These are phyloP conservation scores for Yamadazyma triangularis DNA, from an alignment of 1,139 yeast species.

Conservation along the genomic window DNA sequence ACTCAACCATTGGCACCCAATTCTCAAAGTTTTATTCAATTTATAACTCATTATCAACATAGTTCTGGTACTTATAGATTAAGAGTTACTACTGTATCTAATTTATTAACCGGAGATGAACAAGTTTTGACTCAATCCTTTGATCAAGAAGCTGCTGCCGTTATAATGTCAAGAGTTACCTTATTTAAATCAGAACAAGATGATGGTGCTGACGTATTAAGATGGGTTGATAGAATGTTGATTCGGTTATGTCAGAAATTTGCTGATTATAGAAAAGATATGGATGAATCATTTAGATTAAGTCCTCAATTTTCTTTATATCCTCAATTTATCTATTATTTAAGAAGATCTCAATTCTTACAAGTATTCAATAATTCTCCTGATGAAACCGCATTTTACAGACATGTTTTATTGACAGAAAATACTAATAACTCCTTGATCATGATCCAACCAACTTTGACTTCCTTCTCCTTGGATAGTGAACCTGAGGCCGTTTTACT, in stretches of 20 bases:
- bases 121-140: conserved; percentile 60
- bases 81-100: conserved; percentile 85
- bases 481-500: conserved; percentile 92
- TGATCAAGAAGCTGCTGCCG: conserved; percentile 99
- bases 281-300: conserved; percentile 43
- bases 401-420: conserved; percentile 87
- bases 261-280: conserved; percentile 48
- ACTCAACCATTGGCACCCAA: conserved; percentile 43
- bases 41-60: conserved; percentile 75
- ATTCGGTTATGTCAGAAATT: conserved; percentile 49
- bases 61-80: conserved; percentile 78
- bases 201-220: conserved; percentile 49
- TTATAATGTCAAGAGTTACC: conserved; percentile 89
- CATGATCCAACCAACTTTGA: conserved; percentile 95
- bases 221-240: conserved; percentile 51
- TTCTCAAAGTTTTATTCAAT: conserved; percentile 60
- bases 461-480: conserved; percentile 72
- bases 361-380: conserved; percentile 98
- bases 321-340: conserved; percentile 94
- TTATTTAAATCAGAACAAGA: conserved; percentile 81
- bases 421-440: conserved; percentile 91
- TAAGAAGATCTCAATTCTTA: conserved; percentile 93
- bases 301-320: conserved; percentile 51
- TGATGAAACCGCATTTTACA: conserved; percentile 96
- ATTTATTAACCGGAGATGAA: conserved; percentile 52